Base-by-base conservation (phyloP, 2,329 filamentous ascomycete species). In the Trichophyton benhamiae region DNA sequence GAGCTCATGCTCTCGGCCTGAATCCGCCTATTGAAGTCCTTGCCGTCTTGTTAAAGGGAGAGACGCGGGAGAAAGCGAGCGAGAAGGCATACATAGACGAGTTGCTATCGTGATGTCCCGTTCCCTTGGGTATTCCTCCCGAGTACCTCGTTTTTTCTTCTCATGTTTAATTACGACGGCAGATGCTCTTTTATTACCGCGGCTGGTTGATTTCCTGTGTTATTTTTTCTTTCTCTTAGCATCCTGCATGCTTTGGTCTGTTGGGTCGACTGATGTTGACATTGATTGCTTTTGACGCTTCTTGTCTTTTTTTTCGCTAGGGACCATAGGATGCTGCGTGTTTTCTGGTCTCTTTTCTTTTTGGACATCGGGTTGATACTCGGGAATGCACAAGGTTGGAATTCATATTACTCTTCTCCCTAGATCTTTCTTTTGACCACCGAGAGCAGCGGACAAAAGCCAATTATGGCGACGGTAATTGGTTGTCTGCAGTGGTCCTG, bases 21-120 rank as follows among this genome's bases (percentile, higher is more conserved):
- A 82, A 87, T 36, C 94, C 94, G 1, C 92, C 94, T 0, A 82
- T 96, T 27, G 92, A 97, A 73, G 91, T 96, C 2, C 80, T 97
- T 3, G 89, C 91, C 0, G 88, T 97, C 15, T 75, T 97, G 55
- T 68, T 95, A 60, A 87, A 85, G 69, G 86, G 90, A 69, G 83
- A 87, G 69, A 76, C 81, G 3, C 81, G 73, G 59, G 66, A 68
- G 4, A 63, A 63, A n/a, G 69, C 69, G 15, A 48, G 44, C 20
- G 82, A 94, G 74, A 80, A 79, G 65, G 88, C 91, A 22, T 83
- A 91, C 69, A 85, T 94, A 66, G 89, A 95, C 71, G 82, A 85
- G 66, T 70, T 83, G 70, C 15, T 67, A 46, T 65, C 64, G 17
- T 67, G 48, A 58, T 15, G 20, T 27, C 9, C 1, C 44, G 7